phyloP scores from a whole-genome alignment of 139 green algal species.

The Coelastrella sp. region DNA sequence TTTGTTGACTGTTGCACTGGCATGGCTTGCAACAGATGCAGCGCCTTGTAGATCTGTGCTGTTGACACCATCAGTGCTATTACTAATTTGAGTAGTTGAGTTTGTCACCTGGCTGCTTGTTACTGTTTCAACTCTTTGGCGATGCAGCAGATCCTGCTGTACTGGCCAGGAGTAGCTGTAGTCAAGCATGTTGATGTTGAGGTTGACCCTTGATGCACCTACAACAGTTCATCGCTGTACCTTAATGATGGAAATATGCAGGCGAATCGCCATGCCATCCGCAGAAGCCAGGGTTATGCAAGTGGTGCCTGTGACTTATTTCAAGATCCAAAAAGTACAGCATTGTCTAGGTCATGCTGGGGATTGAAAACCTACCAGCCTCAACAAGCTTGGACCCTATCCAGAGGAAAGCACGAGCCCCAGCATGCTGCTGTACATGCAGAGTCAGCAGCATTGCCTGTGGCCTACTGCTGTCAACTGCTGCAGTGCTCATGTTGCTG shows the following conservation, averaged over 20 bases:
- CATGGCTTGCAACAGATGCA: neutral
- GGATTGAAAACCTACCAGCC: neutral
- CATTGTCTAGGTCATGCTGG: neutral
- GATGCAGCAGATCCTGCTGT: neutral
- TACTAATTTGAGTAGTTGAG: neutral
- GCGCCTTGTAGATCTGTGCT: neutral
- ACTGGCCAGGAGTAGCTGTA: neutral
- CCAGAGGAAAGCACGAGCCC: neutral
- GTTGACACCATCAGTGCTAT: neutral
- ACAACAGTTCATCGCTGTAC: too few species aligned
- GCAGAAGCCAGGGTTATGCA: too few species aligned
- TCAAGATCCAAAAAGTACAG: neutral
- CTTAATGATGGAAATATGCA: neutral
- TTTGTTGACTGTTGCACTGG: neutral
- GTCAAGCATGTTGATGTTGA: neutral
- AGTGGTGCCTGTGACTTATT: too few species aligned
- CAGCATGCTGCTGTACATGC: neutral
- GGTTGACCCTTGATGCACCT: neutral
- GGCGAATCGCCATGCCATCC: neutral
- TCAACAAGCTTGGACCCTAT: neutral
- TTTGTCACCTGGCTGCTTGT: neutral
- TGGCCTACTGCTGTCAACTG: neutral
- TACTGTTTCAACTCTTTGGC: neutral
- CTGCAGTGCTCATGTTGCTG: neutral
- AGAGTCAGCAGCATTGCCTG: slow-evolving; percentile 12